A percentile compares a stretch with the other conserved stretches of the same genome.
Conservation (phyloP, 2,329 filamentous ascomycete species). For the Aspergillus hiratsukae region DNA sequence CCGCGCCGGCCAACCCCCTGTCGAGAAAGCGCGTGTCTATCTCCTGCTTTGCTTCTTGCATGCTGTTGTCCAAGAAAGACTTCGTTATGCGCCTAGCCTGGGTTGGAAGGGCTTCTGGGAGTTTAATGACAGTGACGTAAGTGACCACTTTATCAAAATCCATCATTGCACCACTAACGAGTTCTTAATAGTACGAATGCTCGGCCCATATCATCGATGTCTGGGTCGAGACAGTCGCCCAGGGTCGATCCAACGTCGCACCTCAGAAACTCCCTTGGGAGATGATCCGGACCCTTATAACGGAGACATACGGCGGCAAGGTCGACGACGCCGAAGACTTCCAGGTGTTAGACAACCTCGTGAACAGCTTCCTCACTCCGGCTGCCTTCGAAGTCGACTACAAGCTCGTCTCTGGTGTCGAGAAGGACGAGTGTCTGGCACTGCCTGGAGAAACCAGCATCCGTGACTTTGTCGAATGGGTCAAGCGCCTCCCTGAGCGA, state of each 20-base stretch:
- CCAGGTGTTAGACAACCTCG: conserved; percentile 65
- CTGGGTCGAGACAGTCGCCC: conserved; percentile 80
- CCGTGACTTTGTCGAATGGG: conserved; percentile 85
- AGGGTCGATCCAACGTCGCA: conserved; percentile 85
- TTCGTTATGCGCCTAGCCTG: conserved; percentile 87
- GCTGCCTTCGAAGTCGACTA: conserved; percentile 90
- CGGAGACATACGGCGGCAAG: conserved; percentile 96
- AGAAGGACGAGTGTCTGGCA: conserved; percentile 58
- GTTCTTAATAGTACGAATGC: conserved; percentile 74
- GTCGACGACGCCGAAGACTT: conserved; percentile 91
- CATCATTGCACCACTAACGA: conserved; percentile 17
- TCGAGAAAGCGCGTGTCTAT: conserved; percentile 87
- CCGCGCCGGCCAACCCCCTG: conserved; percentile 72
- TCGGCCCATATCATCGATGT: conserved; percentile 92
- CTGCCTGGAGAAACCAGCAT: conserved; percentile 78
- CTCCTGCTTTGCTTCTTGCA: conserved; percentile 90
- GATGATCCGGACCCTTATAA: conserved; percentile 84
- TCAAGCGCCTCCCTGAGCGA: conserved; percentile 84
- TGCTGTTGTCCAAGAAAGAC: conserved; percentile 88
- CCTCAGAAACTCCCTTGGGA: conserved; percentile 95
- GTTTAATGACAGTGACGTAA: conserved; percentile 98
- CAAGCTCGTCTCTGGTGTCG: conserved; percentile 71
- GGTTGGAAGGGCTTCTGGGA: conserved; percentile 99
- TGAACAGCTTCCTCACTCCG: conserved; percentile 74
- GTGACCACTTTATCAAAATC: conserved; percentile 37